These are phyloP conservation scores for Nannochloris sp. DNA, from an alignment of 139 green algal genomes.

Conservation along the genomic window DNA sequence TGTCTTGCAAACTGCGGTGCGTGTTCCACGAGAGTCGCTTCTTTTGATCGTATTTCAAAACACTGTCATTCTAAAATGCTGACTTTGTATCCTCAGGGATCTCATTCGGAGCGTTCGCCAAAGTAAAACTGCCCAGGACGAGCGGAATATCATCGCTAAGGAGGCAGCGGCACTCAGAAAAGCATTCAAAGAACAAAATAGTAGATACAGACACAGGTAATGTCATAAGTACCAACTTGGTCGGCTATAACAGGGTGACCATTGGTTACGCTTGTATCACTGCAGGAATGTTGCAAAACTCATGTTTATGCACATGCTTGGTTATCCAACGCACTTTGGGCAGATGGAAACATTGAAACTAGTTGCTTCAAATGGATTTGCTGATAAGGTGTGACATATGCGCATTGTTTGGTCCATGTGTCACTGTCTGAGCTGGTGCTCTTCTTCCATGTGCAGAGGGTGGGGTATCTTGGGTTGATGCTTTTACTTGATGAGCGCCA, in stretches of 20 bases:
- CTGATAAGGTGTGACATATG: constrained; percentile 71
- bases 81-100: constrained; percentile 42
- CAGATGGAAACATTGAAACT: constrained; percentile 99
- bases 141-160: constrained; percentile 92
- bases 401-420: not conserved
- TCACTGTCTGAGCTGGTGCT: not conserved
- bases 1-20: too few relatives aligned
- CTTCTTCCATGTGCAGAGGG: constrained; percentile 48
- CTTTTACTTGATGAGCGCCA: constrained; percentile 94
- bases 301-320: constrained; percentile 99
- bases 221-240: not conserved
- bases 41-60: too few relatives aligned
- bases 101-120: constrained; percentile 77
- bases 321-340: constrained; percentile 98
- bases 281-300: constrained; percentile 97
- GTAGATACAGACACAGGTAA: constrained; percentile 33
- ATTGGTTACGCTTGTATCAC: not conserved
- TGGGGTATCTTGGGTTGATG: constrained; percentile 97
- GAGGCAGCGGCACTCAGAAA: constrained; percentile 85
- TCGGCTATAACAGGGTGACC: not conserved
- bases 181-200: constrained; percentile 71
- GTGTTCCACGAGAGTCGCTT: too few relatives aligned
- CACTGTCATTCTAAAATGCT: too few relatives aligned
- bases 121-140: constrained; percentile 93
- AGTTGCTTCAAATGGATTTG: constrained; percentile 69